phyloP scores from a whole-genome alignment of 2,329 filamentous ascomycete species.

The Ascochyta lentis region DNA sequence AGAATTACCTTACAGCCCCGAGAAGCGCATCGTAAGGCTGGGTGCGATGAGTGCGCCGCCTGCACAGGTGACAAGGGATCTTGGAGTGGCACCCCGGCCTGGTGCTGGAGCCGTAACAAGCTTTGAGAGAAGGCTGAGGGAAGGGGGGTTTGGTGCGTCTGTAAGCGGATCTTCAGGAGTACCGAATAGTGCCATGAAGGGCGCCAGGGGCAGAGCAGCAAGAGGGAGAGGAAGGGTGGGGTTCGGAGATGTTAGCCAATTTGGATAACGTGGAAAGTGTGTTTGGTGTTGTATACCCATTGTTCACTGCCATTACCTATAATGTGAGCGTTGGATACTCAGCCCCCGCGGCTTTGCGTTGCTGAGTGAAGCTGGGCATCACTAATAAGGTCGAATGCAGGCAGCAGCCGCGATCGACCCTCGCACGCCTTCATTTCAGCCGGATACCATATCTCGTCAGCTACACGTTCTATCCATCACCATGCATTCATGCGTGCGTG shows the following conservation, averaged over 20 bases:
- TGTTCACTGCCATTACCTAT: neutral
- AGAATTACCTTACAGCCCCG: conserved; percentile 33
- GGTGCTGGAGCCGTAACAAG: conserved; percentile 34
- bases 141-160: conserved; percentile 35
- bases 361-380: no score
- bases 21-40: conserved; percentile 25
- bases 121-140: conserved; percentile 41
- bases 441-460: no score
- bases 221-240: conserved; percentile 27
- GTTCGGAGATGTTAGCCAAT: conserved; percentile 32
- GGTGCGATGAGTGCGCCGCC: conserved; percentile 43
- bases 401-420: no score
- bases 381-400: no score
- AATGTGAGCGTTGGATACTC: no score
- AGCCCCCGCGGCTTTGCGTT: no score
- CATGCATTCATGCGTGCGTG: no score
- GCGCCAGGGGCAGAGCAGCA: conserved; percentile 14
- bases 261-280: conserved; percentile 15
- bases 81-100: conserved; percentile 1
- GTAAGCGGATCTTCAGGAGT: conserved; percentile 3
- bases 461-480: no score
- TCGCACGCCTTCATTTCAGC: no score
- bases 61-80: conserved; percentile 6
- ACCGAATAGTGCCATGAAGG: conserved; percentile 18
- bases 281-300: conserved; percentile 2